These are phyloP conservation scores for Retiboletus flavoniger DNA, from an alignment of 1,284 basidiomycete genomes.

Conservation along the genomic window DNA sequence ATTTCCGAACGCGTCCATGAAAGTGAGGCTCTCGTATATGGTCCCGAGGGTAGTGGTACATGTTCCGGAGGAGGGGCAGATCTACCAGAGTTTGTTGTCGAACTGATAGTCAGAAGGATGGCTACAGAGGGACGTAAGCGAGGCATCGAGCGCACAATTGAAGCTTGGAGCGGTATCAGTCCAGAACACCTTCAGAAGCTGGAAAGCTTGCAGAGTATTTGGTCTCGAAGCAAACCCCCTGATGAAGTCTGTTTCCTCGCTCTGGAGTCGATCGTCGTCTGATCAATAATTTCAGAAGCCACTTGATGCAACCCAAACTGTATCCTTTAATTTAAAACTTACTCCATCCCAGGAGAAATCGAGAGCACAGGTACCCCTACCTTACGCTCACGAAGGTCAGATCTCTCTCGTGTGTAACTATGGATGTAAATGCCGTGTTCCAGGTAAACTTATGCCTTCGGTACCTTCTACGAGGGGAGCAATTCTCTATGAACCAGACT, in stretches of 20 bases:
- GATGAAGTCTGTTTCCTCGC: constrained; percentile 42
- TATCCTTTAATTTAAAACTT: constrained; percentile 83
- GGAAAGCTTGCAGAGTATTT: constrained; percentile 48
- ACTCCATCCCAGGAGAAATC: constrained; percentile 82
- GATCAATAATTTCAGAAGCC: constrained; percentile 33
- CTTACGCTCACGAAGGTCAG: constrained; percentile 81
- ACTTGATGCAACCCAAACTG: constrained; percentile 59
- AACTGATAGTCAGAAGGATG: constrained; percentile 53
- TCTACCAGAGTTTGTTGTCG: constrained; percentile 54
- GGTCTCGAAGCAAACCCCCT: constrained; percentile 37
- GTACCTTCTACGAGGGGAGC: constrained; percentile 29
- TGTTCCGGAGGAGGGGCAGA: constrained; percentile 32
- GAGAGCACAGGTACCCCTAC: constrained; percentile 77
- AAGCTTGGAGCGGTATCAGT: constrained; percentile 55
- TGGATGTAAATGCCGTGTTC: constrained; percentile 2
- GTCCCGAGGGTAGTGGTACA: constrained; percentile 51
- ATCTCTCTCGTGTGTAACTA: neutral
- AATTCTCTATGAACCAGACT: constrained; percentile 79
- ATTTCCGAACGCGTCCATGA: constrained; percentile 60
- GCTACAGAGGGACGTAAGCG: constrained; percentile 43
- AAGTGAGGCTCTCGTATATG: constrained; percentile 60
- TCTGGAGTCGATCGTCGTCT: constrained; percentile 2
- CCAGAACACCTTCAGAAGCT: constrained; percentile 50
- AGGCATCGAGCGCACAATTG: constrained; percentile 58
- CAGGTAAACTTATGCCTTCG: constrained; percentile 29